phyloP scores from a whole-genome alignment of 1,284 basidiomycete species.

The Schizophyllum commune region DNA sequence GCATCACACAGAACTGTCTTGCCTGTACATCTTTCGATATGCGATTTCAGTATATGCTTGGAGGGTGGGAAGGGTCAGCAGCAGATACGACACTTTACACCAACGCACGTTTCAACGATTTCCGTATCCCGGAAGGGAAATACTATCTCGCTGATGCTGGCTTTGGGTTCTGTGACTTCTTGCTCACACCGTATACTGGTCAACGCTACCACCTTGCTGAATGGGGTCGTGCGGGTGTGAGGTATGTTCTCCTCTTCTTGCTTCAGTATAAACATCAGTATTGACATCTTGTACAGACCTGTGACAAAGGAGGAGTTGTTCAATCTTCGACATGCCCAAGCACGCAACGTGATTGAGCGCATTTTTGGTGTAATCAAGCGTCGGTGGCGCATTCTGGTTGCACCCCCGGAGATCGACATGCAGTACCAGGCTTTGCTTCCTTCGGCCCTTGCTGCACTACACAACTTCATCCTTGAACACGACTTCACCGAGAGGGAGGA shows the following conservation, averaged over 20 bases:
- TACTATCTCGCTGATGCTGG: constrained; percentile 34
- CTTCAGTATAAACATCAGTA: too few relatives aligned
- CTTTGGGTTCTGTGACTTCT: constrained; percentile 22
- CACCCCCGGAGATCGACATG: constrained; percentile 18
- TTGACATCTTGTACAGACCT: too few relatives aligned
- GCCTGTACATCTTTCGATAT: constrained; percentile 21
- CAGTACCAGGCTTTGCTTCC: constrained; percentile 22
- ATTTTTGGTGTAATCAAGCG: constrained; percentile 32
- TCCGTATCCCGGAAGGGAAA: constrained; percentile 22
- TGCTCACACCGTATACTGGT: constrained; percentile 26
- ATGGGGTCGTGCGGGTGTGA: constrained; percentile 21
- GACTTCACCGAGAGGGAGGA: constrained; percentile 10
- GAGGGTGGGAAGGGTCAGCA: constrained; percentile 29
- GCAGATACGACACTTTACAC: constrained; percentile 24
- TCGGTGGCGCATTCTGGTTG: constrained; percentile 17
- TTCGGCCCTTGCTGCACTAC: constrained; percentile 15
- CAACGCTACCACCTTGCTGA: constrained; percentile 26
- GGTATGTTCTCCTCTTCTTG: too few relatives aligned
- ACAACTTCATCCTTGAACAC: constrained; percentile 15
- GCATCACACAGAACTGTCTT: constrained; percentile 27
- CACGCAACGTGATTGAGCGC: constrained; percentile 29
- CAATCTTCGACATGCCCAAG: constrained; percentile 26
- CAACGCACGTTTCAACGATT: constrained; percentile 18
- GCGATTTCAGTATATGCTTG: constrained; percentile 24
- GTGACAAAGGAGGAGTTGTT: constrained; percentile 26